Conservation (phyloP, 176 grass and related monocot genomes). For the Zea mays region DNA sequence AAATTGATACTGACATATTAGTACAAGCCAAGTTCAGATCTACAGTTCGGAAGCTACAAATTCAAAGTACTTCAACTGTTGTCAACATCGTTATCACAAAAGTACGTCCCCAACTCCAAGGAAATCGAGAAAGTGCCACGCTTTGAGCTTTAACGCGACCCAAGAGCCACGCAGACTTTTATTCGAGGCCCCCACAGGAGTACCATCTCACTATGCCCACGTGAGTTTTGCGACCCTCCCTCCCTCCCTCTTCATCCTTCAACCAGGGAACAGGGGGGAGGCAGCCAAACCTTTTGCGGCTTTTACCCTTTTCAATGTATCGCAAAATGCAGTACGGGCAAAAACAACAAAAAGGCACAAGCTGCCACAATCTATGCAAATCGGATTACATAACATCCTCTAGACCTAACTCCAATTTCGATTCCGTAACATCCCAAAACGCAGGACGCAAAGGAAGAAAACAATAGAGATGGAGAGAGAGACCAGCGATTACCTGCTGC, state of each 20-base stretch:
- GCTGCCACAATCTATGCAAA: neutral
- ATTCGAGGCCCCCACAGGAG: slow-evolving; percentile 33
- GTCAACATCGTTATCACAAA: slow-evolving; percentile 27
- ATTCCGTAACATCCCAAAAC: slow-evolving; percentile 14
- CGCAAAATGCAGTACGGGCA: slow-evolving; percentile 10
- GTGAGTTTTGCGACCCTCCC: slow-evolving; percentile 16
- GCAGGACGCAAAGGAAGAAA: neutral
- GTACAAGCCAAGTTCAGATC: slow-evolving; percentile 44
- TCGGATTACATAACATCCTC: neutral
- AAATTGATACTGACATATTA: neutral
- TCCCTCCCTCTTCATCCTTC: neutral
- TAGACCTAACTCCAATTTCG: neutral
- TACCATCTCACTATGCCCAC: slow-evolving; percentile 33
- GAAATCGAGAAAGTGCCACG: slow-evolving; percentile 40
- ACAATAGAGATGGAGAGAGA: neutral
- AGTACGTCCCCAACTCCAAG: slow-evolving; percentile 22
- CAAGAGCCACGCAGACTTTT: slow-evolving; percentile 36
- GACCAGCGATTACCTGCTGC: slow-evolving; percentile 30
- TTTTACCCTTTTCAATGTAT: slow-evolving; percentile 21
- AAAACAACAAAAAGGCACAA: slow-evolving; percentile 32
- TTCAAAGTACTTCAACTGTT: slow-evolving; percentile 29
- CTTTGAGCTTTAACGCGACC: slow-evolving; percentile 45
- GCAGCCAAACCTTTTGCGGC: slow-evolving; percentile 33
- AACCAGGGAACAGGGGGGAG: slow-evolving; percentile 1
- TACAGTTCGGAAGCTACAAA: slow-evolving; percentile 28